These are phyloP conservation scores for Colletotrichum nymphaeae DNA, from an alignment of 2,329 filamentous ascomycete genomes.

Conservation along the genomic window DNA sequence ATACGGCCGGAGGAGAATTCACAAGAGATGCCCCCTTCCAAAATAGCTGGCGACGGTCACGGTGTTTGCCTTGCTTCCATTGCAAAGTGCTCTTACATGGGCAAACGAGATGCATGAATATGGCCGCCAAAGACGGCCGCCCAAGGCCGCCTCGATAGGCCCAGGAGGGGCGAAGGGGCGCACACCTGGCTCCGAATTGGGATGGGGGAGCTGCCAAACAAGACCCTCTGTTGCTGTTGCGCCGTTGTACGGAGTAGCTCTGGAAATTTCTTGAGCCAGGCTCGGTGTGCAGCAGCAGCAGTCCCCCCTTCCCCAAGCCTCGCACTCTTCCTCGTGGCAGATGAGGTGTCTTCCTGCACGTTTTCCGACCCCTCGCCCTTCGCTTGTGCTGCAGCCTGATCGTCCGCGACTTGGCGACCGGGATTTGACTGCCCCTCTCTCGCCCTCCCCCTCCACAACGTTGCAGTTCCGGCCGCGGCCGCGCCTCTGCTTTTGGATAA, in stretches of 20 bases:
- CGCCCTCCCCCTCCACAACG: neutral
- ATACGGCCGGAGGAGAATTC: neutral
- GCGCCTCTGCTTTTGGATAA: neutral
- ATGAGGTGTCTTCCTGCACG: neutral
- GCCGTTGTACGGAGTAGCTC: neutral
- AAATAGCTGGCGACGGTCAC: neutral
- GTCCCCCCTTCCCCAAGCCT: neutral
- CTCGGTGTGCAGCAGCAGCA: neutral
- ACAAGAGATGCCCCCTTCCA: neutral
- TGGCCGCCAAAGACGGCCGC: conserved; percentile 2
- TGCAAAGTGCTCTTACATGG: neutral
- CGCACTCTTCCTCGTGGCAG: neutral
- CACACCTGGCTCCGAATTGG: neutral
- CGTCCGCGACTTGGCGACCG: neutral
- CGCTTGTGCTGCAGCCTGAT: neutral
- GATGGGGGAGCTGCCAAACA: conserved; percentile 7
- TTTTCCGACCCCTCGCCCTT: neutral
- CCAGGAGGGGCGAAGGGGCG: neutral
- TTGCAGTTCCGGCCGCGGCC: neutral
- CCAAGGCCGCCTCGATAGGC: neutral
- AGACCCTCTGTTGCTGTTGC: neutral
- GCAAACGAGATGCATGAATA: conserved; percentile 12
- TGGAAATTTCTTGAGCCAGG: neutral
- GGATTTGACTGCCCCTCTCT: neutral
- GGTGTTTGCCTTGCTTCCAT: neutral